A percentile compares a stretch with the other conserved stretches of the same genome.
phyloP scores from a whole-genome alignment of 192 early-diverging fungal species.

The Cladochytrium replicatum region DNA sequence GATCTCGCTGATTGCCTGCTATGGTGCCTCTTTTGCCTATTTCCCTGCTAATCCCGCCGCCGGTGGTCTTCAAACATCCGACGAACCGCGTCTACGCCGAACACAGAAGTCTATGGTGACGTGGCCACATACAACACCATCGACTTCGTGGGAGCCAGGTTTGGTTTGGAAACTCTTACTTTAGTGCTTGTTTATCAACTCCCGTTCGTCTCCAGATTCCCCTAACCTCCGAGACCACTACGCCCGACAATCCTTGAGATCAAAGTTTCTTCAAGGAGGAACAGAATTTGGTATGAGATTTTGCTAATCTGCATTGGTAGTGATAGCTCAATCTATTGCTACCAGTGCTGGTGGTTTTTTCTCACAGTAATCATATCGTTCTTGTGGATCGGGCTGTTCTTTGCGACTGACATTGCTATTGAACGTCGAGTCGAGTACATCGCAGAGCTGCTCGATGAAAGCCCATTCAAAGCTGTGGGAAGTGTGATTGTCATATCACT shows the following conservation, averaged over 20 bases:
- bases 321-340: background rate
- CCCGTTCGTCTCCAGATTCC: slow-evolving; percentile 11
- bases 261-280: slow-evolving; percentile 1
- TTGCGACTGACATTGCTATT: slow-evolving; percentile 17
- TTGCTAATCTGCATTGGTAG: background rate
- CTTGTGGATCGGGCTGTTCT: slow-evolving; percentile 13
- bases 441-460: slow-evolving; percentile 6
- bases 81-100: too few species aligned
- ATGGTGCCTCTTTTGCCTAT: too few species aligned
- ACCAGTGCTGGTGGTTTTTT: slow-evolving; percentile 7
- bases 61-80: too few species aligned
- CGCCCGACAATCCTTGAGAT: background rate
- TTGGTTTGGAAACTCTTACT: slow-evolving; percentile 10
- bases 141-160: slow-evolving; percentile 33
- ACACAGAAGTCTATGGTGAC: too few species aligned
- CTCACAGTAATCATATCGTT: slow-evolving; percentile 10
- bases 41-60: too few species aligned
- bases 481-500: slow-evolving; percentile 22
- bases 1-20: too few species aligned
- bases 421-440: slow-evolving; percentile 14
- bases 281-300: slow-evolving; percentile 15
- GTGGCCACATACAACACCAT: too few species aligned
- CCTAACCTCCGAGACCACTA: background rate
- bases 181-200: too few species aligned
- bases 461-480: slow-evolving; percentile 7